Conservation (phyloP, 2,329 filamentous ascomycete genomes). For the Torrubiella hemipterigena region DNA sequence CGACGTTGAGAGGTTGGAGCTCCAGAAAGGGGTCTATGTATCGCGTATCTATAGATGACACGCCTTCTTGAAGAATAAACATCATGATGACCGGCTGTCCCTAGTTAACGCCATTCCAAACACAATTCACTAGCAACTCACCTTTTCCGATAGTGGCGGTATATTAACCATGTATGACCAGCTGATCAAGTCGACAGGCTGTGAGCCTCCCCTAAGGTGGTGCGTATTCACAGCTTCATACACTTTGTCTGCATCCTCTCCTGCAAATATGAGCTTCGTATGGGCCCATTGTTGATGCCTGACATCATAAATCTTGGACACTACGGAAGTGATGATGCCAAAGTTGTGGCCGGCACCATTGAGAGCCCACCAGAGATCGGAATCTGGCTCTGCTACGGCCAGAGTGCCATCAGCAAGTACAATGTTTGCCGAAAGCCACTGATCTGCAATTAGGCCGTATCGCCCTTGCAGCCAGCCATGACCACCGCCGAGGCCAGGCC, state of each 20-base stretch:
- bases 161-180: conserved; percentile 36
- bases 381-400: conserved; percentile 22
- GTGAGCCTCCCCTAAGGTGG: conserved; percentile 27
- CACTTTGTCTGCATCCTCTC: conserved; percentile 35
- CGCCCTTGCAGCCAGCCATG: conserved; percentile 42
- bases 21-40: conserved; percentile 30
- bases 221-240: conserved; percentile 33
- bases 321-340: conserved; percentile 40
- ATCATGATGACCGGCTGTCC: conserved; percentile 24
- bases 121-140: too few species aligned
- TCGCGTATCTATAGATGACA: conserved; percentile 21
- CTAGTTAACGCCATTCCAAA: neutral
- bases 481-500: conserved; percentile 43
- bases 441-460: conserved; percentile 40
- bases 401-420: conserved; percentile 36
- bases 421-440: conserved; percentile 37
- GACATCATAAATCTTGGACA: conserved; percentile 34
- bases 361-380: conserved; percentile 47
- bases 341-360: conserved; percentile 48
- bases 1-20: conserved; percentile 22
- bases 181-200: conserved; percentile 32
- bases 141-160: too few species aligned
- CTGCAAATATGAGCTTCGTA: conserved; percentile 30
- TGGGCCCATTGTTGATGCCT: conserved; percentile 26
- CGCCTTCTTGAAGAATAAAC: conserved; percentile 30